Evolutionary conservation across 2,329 filamentous ascomycete genomes (phyloP).

Genomic region (Xenosphaeropsis pyriputrescens): DNA sequence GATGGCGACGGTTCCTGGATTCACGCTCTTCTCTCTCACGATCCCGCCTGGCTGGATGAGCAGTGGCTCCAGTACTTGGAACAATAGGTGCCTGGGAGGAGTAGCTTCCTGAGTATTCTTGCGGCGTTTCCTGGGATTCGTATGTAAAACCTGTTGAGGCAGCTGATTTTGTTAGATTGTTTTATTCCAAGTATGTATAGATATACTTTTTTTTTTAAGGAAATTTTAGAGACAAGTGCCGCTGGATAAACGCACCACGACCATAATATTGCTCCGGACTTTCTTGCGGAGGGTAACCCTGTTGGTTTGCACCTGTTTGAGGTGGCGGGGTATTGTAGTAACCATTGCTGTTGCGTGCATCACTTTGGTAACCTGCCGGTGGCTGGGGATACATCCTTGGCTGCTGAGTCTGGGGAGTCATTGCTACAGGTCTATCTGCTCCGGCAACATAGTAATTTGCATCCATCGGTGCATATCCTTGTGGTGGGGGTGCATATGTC

Average conservation of each 20-base stretch:
- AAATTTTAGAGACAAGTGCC: slow-evolving; percentile 1
- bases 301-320: background rate
- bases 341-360: slow-evolving; percentile 5
- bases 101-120: background rate
- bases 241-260: slow-evolving; percentile 40
- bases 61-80: slow-evolving; percentile 5
- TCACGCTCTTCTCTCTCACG: too few relatives aligned
- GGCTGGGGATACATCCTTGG: slow-evolving; percentile 3
- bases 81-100: slow-evolving; percentile 8
- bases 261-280: slow-evolving; percentile 31
- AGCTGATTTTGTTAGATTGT: slow-evolving; percentile 18
- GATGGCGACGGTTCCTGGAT: too few relatives aligned
- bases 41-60: slow-evolving; percentile 7
- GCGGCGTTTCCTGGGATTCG: background rate
- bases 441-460: slow-evolving; percentile 15
- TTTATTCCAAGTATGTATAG: slow-evolving; percentile 6
- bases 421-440: slow-evolving; percentile 8
- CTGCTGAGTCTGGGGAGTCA: background rate
- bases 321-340: slow-evolving; percentile 4
- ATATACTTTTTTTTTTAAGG: too few relatives aligned
- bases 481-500: slow-evolving; percentile 8
- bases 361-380: slow-evolving; percentile 5
- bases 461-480: slow-evolving; percentile 8
- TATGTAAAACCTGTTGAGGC: slow-evolving; percentile 10
- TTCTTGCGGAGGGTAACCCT: slow-evolving; percentile 6